Evolutionary conservation across 2,329 filamentous ascomycete genomes (phyloP).

Genomic region (Penicillium sp.): DNA sequence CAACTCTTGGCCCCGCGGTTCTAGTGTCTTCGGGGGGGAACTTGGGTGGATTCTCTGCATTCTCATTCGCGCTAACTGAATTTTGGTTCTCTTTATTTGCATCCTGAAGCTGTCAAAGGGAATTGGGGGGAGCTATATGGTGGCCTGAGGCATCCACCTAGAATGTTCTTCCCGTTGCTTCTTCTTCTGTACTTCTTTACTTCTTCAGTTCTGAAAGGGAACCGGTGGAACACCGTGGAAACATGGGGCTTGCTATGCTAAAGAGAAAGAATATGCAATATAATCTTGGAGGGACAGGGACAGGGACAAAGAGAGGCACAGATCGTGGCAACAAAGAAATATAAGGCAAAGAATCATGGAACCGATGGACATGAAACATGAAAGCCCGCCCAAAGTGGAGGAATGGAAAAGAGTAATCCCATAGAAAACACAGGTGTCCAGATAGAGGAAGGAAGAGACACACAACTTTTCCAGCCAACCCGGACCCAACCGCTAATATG

Average conservation of each 20-base stretch:
- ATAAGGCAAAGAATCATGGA: constrained; percentile 23
- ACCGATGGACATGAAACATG: constrained; percentile 9
- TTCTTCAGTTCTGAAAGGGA: too few species aligned
- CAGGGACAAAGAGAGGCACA: too few species aligned
- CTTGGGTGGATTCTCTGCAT: not conserved
- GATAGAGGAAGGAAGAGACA: constrained; percentile 27
- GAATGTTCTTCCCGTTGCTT: too few species aligned
- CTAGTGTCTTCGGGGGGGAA: constrained; percentile 17
- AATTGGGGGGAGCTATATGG: not conserved
- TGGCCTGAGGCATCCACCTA: too few species aligned
- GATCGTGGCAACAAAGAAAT: constrained; percentile 12
- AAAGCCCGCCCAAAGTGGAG: too few species aligned
- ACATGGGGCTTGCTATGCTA: constrained; percentile 38
- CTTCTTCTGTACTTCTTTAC: too few species aligned
- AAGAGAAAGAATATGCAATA: constrained; percentile 23
- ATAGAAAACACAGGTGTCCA: constrained; percentile 21
- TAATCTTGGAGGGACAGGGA: constrained; percentile 12
- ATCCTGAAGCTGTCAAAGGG: not conserved
- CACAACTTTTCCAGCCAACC: constrained; percentile 35
- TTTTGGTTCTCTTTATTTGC: not conserved
- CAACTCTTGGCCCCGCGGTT: constrained; percentile 14
- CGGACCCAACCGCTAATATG: constrained; percentile 39
- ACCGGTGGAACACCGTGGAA: constrained; percentile 14
- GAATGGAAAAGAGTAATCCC: constrained; percentile 15
- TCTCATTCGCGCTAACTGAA: not conserved